Base-by-base conservation (phyloP, 257 asterid species). In the Pogostemon cablin region DNA sequence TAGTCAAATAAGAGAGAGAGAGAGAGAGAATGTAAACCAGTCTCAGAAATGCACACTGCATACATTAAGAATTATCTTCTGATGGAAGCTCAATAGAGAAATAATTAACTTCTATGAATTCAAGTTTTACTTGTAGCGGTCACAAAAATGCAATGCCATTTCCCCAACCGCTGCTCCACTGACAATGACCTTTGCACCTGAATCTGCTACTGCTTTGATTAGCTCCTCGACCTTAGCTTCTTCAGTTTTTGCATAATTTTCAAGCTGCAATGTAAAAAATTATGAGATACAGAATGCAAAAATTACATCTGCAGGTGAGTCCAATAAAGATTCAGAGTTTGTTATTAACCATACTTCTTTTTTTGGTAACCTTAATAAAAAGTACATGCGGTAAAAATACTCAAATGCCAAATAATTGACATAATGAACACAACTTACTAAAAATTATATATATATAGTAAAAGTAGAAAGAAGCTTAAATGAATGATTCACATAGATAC, bases 71-170 rank as follows among this genome's bases (percentile, higher is more conserved):
- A 59, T 7, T 46, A 46, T 71, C 41, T 56, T 43, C 57, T 43
- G 50, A 10, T 41, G 59, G 6, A 47, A 69, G 71, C 5, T 42
- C 48, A 47, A 65, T 3, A 10, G 67, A 61, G 25, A 42, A 62
- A 48, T 32, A 75, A 44, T 67, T 54, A 17, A 50, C 20, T 12
- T 39, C 56, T 53, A 65, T 37, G 65, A 47, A 66, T 4, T 69
- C 35, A 68, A 55, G 50, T 43, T 48, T 12, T 93, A 93, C 99
- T 85, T 91, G 88, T 91, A 93, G 32, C 98, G 99, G 68, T 93
- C 99, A 72, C 96, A 91, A 77, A 93, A 93, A 83, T 93, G 99
- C 73, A 91, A 82, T 61, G 99, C 99, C 99, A 95, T 95, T 84
- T 91, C 98, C 57, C 99, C 99, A 72, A 95, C 95, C 54, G 96